Evolutionary conservation across 73 alveolate genomes (phyloP), one percentile per base, ranked within the genome.

Genomic region (Breviolum minutum): DNA sequence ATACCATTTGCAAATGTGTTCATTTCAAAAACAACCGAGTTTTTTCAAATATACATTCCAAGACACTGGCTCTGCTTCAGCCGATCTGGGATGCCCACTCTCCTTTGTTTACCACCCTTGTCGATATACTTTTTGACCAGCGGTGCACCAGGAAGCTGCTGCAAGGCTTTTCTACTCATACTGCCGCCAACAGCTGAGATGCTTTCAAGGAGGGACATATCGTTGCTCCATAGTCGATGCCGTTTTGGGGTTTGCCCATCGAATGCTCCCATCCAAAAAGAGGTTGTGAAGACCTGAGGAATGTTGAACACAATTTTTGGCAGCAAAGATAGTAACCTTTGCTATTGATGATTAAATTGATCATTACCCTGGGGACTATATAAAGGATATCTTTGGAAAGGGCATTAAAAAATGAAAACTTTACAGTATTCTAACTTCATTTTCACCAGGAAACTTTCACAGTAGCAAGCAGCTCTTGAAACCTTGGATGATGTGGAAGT

Each of bases 211-310:
- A 80, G 68, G 29, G 29, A 6, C 13, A 40, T 30, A 66, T 80
- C 88, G n/a, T 80, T 80, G 68, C 68, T 40, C 88, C 88, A 80
- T 16, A 80, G 32, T 17, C 88, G 88, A 30, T 80, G 88, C 0
- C 88, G 68, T 29, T 80, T 80, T 8, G 88, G 88, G 2, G 88
- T 80, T 13, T 80, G 30, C 0, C 88, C 88, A 40, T 40, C 16
- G 20, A 80, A 80, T 0, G 88, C 88, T 10, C 88, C 88, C 88
- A 80, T 80, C 88, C 88, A 80, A 13, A 80, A 80, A 0, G 88
- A 80, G 9, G 61, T 32, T n/a, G 30, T 80, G 32, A 40, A 80
- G 3, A 80, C 88, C 88, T 80, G n/a, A n/a, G n/a, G n/a, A n/a
- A n/a, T n/a, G n/a, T n/a, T n/a, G n/a, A n/a, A n/a, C n/a, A n/a